phyloP scores from a whole-genome alignment of 2,329 filamentous ascomycete species.

The Cladophialophora psammophila region DNA sequence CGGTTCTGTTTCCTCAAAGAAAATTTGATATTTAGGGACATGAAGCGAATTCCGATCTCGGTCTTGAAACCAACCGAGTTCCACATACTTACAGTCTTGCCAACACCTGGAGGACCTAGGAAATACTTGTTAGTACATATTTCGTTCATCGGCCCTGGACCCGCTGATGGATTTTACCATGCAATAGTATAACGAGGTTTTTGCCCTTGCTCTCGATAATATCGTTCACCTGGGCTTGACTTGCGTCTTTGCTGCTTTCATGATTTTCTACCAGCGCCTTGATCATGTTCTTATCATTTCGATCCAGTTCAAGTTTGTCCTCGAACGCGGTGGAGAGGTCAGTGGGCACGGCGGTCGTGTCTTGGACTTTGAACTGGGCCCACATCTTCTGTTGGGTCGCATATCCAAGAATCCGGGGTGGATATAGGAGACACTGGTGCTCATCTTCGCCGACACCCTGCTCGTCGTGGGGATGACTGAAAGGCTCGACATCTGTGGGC shows the following conservation, averaged over 20 bases:
- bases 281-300: neutral
- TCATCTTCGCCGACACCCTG: neutral
- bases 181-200: neutral
- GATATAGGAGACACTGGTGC: neutral
- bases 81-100: neutral
- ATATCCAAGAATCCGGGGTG: neutral
- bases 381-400: conserved; percentile 1
- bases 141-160: no score
- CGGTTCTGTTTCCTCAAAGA: neutral
- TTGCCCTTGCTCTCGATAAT: conserved; percentile 1
- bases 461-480: neutral
- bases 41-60: neutral
- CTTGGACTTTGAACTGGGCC: neutral
- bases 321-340: neutral
- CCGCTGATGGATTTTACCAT: neutral
- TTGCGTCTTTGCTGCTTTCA: neutral
- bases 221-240: neutral
- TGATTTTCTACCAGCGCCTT: neutral
- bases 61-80: neutral
- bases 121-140: neutral
- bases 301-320: neutral
- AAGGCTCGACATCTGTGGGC: neutral
- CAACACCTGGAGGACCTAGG: neutral
- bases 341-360: neutral
- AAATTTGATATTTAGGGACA: neutral